Conservation (phyloP, 2,329 filamentous ascomycete genomes). For the Cladosporium sp. region DNA sequence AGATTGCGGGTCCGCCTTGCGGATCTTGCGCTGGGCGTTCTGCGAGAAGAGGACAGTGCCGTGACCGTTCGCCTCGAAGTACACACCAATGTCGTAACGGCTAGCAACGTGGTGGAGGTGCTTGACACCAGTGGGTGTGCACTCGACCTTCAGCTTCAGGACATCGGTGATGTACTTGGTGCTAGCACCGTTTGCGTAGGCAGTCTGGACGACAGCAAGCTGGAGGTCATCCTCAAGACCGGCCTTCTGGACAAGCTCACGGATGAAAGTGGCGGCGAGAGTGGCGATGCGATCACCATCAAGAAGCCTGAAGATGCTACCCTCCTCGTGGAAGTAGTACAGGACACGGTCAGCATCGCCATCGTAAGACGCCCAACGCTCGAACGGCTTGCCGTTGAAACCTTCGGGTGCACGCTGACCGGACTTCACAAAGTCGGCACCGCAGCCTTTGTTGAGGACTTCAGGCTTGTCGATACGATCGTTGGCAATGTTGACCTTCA, state of each 20-base stretch:
- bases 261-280: conserved; percentile 89
- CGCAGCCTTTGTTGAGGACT: conserved; percentile 83
- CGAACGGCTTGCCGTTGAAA: conserved; percentile 73
- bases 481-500: conserved; percentile 86
- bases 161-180: conserved; percentile 89
- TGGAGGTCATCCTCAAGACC: conserved; percentile 78
- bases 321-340: conserved; percentile 87
- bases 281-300: conserved; percentile 97
- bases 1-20: conserved; percentile 78
- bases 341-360: conserved; percentile 94
- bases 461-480: conserved; percentile 91
- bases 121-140: conserved; percentile 95
- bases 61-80: conserved; percentile 98
- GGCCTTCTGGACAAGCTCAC: conserved; percentile 78
- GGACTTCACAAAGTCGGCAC: conserved; percentile 97
- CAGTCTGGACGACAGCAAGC: conserved; percentile 94
- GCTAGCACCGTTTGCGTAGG: conserved; percentile 94
- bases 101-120: conserved; percentile 95
- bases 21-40: conserved; percentile 76
- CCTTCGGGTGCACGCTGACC: conserved; percentile 85
- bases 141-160: conserved; percentile 84
- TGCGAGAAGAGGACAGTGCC: conserved; percentile 94
- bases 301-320: conserved; percentile 84
- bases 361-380: conserved; percentile 87
- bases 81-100: conserved; percentile 92